Conservation (phyloP, 2,329 filamentous ascomycete species). For the Teratosphaeriaceae sp. region DNA sequence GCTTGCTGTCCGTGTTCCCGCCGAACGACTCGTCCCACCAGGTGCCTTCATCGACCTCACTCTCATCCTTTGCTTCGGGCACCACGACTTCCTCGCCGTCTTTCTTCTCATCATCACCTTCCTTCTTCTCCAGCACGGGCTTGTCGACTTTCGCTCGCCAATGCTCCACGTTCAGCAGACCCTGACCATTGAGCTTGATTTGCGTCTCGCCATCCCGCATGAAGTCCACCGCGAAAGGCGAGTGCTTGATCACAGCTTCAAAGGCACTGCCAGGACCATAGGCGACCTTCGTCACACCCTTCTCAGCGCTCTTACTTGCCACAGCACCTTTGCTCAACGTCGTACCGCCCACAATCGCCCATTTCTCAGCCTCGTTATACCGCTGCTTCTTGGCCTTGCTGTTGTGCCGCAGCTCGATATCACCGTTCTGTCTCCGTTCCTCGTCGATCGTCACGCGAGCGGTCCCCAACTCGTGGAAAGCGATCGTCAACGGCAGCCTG, state of each 20-base stretch:
- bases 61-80: conserved; percentile 32
- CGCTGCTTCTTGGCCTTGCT: conserved; percentile 84
- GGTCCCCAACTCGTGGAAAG: conserved; percentile 83
- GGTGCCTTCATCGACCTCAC: conserved; percentile 70
- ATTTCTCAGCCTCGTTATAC: conserved; percentile 86
- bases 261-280: conserved; percentile 73
- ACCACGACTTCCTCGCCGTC: conserved; percentile 38
- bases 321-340: conserved; percentile 65
- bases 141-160: conserved; percentile 84
- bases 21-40: conserved; percentile 99
- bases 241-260: conserved; percentile 75
- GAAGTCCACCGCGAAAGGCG: conserved; percentile 81
- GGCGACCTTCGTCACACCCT: conserved; percentile 62
- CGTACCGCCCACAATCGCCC: conserved; percentile 77
- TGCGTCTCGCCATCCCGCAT: conserved; percentile 74
- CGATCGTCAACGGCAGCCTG: conserved; percentile 73
- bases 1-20: conserved; percentile 90
- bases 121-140: conserved; percentile 52
- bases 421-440: conserved; percentile 78
- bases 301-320: conserved; percentile 57
- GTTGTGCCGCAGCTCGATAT: conserved; percentile 79
- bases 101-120: conserved; percentile 43
- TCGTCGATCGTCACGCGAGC: conserved; percentile 87
- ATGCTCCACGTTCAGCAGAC: conserved; percentile 87
- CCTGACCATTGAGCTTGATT: conserved; percentile 83